phyloP scores from a whole-genome alignment of 208 protist genomes.

The Acanthamoeba castellanii region DNA sequence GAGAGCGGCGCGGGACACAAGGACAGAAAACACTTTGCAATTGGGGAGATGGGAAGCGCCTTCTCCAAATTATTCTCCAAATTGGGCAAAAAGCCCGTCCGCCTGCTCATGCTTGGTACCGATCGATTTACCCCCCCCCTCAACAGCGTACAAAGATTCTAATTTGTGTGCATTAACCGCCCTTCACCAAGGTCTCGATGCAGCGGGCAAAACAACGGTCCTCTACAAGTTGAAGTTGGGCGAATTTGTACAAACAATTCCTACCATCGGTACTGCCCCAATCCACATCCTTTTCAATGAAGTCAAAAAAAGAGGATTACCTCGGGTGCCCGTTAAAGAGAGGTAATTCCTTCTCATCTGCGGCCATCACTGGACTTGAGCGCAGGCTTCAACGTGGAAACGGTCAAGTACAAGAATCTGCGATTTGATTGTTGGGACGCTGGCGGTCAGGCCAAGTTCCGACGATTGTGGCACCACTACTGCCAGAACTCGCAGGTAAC shows the following conservation, averaged over 20 bases:
- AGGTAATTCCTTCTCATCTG: too few relatives aligned
- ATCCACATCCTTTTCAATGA: too few relatives aligned
- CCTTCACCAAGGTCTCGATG: slow-evolving; percentile 90
- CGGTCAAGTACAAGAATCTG: slow-evolving; percentile 92
- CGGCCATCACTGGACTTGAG: too few relatives aligned
- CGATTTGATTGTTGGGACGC: slow-evolving; percentile 88
- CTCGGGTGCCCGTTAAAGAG: too few relatives aligned
- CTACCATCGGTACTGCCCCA: slow-evolving; percentile 91
- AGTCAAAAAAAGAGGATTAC: too few relatives aligned
- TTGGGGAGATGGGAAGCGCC: slow-evolving; percentile 43
- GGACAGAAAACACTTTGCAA: too few relatives aligned
- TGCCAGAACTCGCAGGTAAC: slow-evolving; percentile 39
- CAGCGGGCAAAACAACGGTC: slow-evolving; percentile 98
- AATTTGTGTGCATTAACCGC: background rate
- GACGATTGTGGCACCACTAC: slow-evolving; percentile 39
- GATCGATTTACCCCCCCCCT: background rate
- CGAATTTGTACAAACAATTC: slow-evolving; percentile 91
- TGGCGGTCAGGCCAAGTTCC: slow-evolving; percentile 89
- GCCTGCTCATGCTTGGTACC: slow-evolving; percentile 45
- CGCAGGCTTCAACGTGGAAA: slow-evolving; percentile 96
- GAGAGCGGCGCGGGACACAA: too few relatives aligned
- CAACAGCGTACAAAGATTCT: background rate
- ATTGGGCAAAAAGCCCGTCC: slow-evolving; percentile 65
- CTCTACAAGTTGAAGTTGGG: slow-evolving; percentile 95
- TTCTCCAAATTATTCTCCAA: slow-evolving; percentile 39